Base-by-base conservation (phyloP, 441 rosid species). In the Euphorbia schlechtendalii region DNA sequence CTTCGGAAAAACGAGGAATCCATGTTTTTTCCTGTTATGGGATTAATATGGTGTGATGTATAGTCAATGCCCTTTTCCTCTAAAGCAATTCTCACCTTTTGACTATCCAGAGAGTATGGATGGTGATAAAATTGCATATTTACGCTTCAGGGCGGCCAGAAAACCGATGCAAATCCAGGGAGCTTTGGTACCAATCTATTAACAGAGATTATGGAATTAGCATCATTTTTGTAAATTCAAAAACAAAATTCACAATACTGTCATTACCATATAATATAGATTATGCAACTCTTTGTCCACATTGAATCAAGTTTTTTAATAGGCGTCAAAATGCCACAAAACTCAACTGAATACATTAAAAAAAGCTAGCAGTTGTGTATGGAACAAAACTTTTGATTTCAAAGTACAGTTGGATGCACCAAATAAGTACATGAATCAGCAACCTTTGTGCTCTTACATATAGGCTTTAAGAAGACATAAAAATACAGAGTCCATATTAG, bases 11-110 rank as follows among this genome's bases (percentile, higher is more conserved):
- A 83, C 20, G 84, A 84, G 17, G 89, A 59, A 64, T 83, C 87
- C 89, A 90, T 83, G 67, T 83, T 87, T 81, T 88, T 85, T 67
- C 90, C 97, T 6, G 84, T 83, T 63, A 84, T 68, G 27, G 97
- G 96, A 74, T 85, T 92, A 67, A 84, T 87, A 85, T 84, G 92
- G 79, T 82, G 78, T 17, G 98, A 90, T 46, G 97, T 88, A 78
- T 92, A 92, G 69, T 90, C 98, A 34, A 92, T 78, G 65, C 86
- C 87, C 80, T 85, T 88, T 86, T 92, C 98, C 76, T 92, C 97
- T 79, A 86, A 77, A 64, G 90, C 90, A 36, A 90, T 78, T 69
- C 96, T 81, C 64, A 90, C 96, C 75, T 82, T 88, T 80, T 90
- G 96, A 79, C 94, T 86, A 76, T 92, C 92, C 72, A 88, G n/a